Evolutionary conservation across 257 asterid genomes (phyloP).

Genomic region (Forsythia viridissima): DNA sequence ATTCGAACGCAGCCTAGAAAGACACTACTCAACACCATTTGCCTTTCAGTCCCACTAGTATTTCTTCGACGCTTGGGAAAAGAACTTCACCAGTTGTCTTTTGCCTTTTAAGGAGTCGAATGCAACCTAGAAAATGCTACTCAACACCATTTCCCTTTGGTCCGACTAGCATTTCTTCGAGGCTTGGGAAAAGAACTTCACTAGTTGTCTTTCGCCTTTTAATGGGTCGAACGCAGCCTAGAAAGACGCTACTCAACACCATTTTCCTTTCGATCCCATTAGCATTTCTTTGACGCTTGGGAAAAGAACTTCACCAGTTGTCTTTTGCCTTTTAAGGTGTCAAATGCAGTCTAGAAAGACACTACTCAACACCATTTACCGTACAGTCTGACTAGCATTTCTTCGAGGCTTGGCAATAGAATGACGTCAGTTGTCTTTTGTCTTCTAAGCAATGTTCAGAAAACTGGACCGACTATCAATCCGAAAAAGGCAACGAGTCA

Average conservation of each 20-base stretch:
- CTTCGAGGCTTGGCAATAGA: not conserved
- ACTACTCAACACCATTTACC: not conserved
- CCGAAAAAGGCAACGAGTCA: too few relatives aligned
- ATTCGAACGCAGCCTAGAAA: not conserved
- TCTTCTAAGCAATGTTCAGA: too few relatives aligned
- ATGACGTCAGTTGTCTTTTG: not conserved
- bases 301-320: not conserved
- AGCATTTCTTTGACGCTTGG: not conserved
- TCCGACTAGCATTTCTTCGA: too few relatives aligned
- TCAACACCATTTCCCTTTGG: too few relatives aligned
- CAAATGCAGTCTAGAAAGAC: not conserved
- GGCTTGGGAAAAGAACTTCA: not conserved
- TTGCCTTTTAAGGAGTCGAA: not conserved
- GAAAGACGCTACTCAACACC: not conserved
- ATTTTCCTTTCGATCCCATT: not conserved
- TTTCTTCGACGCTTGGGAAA: not conserved
- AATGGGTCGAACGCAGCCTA: not conserved
- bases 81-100: not conserved
- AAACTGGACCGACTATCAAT: too few relatives aligned
- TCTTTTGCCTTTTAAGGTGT: not conserved
- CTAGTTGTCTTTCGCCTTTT: not conserved
- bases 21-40: not conserved
- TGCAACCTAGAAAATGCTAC: not conserved
- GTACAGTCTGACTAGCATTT: not conserved
- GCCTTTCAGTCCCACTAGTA: not conserved